Evolutionary conservation across 169 alveolate genomes (phyloP), one percentile per base, ranked within the genome.

Genomic region (Cryptosporidium parvum): DNA sequence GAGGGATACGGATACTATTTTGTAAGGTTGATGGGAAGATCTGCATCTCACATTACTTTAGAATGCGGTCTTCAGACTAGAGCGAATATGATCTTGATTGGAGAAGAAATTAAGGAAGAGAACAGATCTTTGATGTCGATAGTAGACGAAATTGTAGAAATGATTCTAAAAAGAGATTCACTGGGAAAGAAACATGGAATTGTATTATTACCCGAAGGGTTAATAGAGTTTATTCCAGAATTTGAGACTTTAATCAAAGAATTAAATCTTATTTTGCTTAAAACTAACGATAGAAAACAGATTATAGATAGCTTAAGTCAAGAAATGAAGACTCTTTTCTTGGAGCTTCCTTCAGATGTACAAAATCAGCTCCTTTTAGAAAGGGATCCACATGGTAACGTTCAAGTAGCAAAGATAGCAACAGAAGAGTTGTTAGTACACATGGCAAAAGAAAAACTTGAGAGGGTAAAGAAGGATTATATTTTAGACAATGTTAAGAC

Each of bases 381-480:
- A 80, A 91, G 98, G 86, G 98, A 96, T 85, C 98, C 98, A 26
- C 98, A 96, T 85, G 98, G 98, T 44, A 96, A 96, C 85, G 97
- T 96, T 16, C 92, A 94, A 85, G 97, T 96, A 1, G 95, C 98
- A 21, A 94, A 94, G 73, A 96, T 96, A 58, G 98, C 95, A 56
- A 94, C 98, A 8, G 98, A 96, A 85, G 92, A 93, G 39, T 91
- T 96, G 29, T 69, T 96, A 56, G 95, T 95, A 23, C 29, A 61
- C 48, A 42, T 80, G 73, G 75, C 89, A 23, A 80, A 39, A 23
- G 68, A 59, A 65, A 80, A 37, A 80, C 75, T 80, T 23, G 45
- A 39, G 18, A 23, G 0, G 45, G 39, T 80, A 18, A 75, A 75
- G 16, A 80, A 80, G 48, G 72, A 59, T 16, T 87, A 92, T 26